Evolutionary conservation across 371 early-diverging fungal genomes (phyloP).

Genomic region (Ecytonucleospora hepatopenaei): DNA sequence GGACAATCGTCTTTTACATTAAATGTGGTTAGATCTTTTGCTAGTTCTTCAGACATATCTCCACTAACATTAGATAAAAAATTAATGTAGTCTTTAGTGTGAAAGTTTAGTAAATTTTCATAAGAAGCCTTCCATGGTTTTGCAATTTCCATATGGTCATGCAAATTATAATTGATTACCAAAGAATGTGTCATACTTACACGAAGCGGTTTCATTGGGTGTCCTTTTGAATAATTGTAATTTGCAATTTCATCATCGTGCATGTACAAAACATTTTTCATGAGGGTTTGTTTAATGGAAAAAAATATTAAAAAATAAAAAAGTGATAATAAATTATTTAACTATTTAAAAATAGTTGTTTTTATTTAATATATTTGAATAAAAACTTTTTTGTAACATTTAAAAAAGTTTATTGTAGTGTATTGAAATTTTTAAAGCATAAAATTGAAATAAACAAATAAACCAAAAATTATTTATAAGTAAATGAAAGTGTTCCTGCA

Average conservation of each 20-base stretch:
- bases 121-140: slow-evolving; percentile 72
- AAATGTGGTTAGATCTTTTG: slow-evolving; percentile 69
- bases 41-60: slow-evolving; percentile 69
- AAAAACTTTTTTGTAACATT: slow-evolving; percentile 52
- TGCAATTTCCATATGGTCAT: slow-evolving; percentile 53
- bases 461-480: slow-evolving; percentile 25
- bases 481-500: slow-evolving; percentile 41
- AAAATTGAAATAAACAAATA: not conserved
- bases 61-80: slow-evolving; percentile 81
- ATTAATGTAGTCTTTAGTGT: slow-evolving; percentile 93
- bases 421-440: not conserved
- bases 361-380: slow-evolving; percentile 54
- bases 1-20: slow-evolving; percentile 70
- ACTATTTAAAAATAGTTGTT: too few species aligned
- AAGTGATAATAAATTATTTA: not conserved
- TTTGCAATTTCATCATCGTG: slow-evolving; percentile 53
- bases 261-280: slow-evolving; percentile 51
- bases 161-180: slow-evolving; percentile 53
- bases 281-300: not conserved
- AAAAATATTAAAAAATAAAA: not conserved
- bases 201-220: slow-evolving; percentile 58
- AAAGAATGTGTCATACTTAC: slow-evolving; percentile 55
- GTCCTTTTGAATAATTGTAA: slow-evolving; percentile 56
- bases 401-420: slow-evolving; percentile 37
- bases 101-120: slow-evolving; percentile 88